Evolutionary conservation across 2,329 filamentous ascomycete genomes (phyloP), one percentile per base, ranked within the genome.

Genomic region (Epichloe bromicola): DNA sequence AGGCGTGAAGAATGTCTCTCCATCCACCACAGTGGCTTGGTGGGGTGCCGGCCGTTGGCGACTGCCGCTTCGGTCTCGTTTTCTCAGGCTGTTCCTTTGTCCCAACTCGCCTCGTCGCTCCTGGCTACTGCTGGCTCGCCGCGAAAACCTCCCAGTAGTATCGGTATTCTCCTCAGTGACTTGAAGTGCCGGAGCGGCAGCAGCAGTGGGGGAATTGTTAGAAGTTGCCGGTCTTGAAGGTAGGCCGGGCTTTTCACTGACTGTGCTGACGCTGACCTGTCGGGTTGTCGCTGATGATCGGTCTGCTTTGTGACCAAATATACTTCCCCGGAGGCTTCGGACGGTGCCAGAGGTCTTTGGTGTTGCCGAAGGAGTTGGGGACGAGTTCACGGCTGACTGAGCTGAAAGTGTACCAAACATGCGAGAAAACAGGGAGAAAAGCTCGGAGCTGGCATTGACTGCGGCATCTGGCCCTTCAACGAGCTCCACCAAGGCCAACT

Each of bases 381-480:
- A 63, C 56, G 55, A 64, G 56, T 61, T 70, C 58, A 63, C 61
- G 39, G 56, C 67, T 10, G 79, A 68, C 46, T 81, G 78, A 3
- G 67, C 57, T n/a, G 70, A 65, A 11, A 70, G 55, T 33, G 62
- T 67, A 6, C 85, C 85, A 64, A 95, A 97, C 0, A 98, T 72
- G 55, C 86, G 78, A 3, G 82, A 79, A 62, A 93, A 98, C 1
- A 97, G 72, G 15, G 81, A 81, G 19, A 98, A 71, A 39, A 98
- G 74, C 65, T 96, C 89, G 56, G 88, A 82, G 62, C 86, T 90
- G 54, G 86, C 83, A 62, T 95, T 95, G 48, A 97, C 87, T 17
- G 93, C 91, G 51, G 84, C 80, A 52, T 88, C 83, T 0, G 89
- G 82, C 1, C 89, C 89, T 63, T 96, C 89, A 3, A 88, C 71